Evolutionary conservation across 2,329 filamentous ascomycete species (phyloP).

Genomic region (Fusarium keratoplasticum): DNA sequence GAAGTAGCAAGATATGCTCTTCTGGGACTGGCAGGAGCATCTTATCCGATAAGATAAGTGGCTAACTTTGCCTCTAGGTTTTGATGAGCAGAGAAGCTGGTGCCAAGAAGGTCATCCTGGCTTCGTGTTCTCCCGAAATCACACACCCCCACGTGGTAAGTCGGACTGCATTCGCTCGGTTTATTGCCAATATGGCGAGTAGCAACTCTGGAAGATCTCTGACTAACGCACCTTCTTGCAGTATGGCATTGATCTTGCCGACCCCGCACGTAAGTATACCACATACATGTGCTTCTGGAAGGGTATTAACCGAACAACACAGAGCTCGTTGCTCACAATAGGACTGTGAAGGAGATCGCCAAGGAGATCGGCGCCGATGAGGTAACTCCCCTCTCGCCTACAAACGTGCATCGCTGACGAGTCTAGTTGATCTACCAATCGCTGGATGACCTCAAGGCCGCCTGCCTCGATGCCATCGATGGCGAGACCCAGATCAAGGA

Average conservation of each 20-base stretch:
- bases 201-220: background rate
- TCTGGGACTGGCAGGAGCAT: background rate
- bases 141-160: slow-evolving; percentile 88
- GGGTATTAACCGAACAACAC: background rate
- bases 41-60: background rate
- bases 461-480: slow-evolving; percentile 78
- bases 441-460: slow-evolving; percentile 76
- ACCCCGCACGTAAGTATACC: slow-evolving; percentile 46
- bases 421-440: slow-evolving; percentile 60
- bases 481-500: slow-evolving; percentile 64
- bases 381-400: slow-evolving; percentile 65
- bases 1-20: background rate
- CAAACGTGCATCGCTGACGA: background rate
- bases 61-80: slow-evolving; percentile 34
- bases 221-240: slow-evolving; percentile 19
- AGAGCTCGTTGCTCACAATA: slow-evolving; percentile 56
- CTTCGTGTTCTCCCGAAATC: slow-evolving; percentile 83
- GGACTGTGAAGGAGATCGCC: slow-evolving; percentile 53
- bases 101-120: slow-evolving; percentile 86
- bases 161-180: background rate
- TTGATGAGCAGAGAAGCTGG: slow-evolving; percentile 85
- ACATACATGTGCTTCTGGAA: background rate
- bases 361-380: slow-evolving; percentile 56
- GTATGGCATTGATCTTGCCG: slow-evolving; percentile 61
- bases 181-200: background rate